Base-by-base conservation (phyloP, 345 rosid genomes). In the Gossypium turneri region DNA sequence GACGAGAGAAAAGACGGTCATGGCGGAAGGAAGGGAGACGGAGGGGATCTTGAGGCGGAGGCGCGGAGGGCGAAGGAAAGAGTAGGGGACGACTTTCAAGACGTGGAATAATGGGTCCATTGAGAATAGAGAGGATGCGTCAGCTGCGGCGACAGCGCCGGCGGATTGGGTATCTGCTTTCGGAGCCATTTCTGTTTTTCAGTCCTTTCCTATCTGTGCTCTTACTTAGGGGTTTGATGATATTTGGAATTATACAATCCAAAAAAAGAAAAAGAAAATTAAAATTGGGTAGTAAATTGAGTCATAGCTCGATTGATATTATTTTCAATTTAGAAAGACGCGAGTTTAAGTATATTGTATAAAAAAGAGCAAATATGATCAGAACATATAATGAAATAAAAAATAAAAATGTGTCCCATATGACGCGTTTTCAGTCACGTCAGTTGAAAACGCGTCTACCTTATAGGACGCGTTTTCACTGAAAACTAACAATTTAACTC, bases 1-100 rank as follows among this genome's bases (percentile, higher is more conserved):
- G 38, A 34, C 38, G 38, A 34, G 38, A 17, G 92, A 82, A 78
- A 86, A 92, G 10, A 94, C 97, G 47, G 97, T 92, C 98, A 89
- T 92, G 0, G 97, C 89, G 0, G 97, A 90, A 0, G 98, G 98
- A 57, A 94, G 97, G 3, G 91, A 83, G 80, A 92, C 73, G 12
- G 97, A 82, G 1, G 97, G 97, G 62, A 94, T 81, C 82, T 90
- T 92, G 63, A 94, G 92, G 80, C 98, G 97, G 80, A 94, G 98
- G 48, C 94, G 90, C 9, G 94, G 98, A 1, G 87, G 92, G 4
- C 90, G 89, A 84, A 94, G 88, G 78, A 94, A 68, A 29, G 92
- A 83, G 90, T 58, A 94, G 0, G 98, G 97, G 50, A 89, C 24
- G 77, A 87, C 47, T 27, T 78, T 84, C 67, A 92, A 81, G 72